A percentile compares a stretch with the other conserved stretches of the same genome.
Evolutionary conservation across 495 filamentous ascomycete species (phyloP).

Genomic region (Penicillium daleae): DNA sequence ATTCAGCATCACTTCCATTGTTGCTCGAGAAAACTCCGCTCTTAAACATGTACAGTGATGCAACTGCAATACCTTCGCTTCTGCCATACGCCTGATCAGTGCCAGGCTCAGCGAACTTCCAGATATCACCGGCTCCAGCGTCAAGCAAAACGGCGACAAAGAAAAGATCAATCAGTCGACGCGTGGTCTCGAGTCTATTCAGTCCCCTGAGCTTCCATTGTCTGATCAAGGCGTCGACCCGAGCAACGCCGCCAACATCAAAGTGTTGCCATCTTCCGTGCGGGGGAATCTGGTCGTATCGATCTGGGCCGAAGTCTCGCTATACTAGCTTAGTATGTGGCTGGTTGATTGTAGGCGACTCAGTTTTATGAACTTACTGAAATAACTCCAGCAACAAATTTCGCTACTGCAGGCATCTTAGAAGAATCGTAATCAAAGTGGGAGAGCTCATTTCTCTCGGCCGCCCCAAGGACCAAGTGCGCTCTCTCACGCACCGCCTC

Average conservation of each 20-base stretch:
- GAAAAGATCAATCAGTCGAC: slow-evolving; percentile 82
- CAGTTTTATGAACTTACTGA: slow-evolving; percentile 21
- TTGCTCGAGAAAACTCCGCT: slow-evolving; percentile 48
- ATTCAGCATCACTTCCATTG: slow-evolving; percentile 16
- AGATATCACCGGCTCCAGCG: slow-evolving; percentile 80
- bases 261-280: slow-evolving; percentile 94
- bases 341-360: not conserved
- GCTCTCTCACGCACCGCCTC: slow-evolving; percentile 43
- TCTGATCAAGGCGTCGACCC: slow-evolving; percentile 71
- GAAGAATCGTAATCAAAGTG: slow-evolving; percentile 41
- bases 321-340: not conserved
- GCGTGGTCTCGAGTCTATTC: slow-evolving; percentile 72
- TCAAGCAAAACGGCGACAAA: slow-evolving; percentile 89
- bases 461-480: slow-evolving; percentile 35
- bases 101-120: slow-evolving; percentile 60
- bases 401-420: slow-evolving; percentile 32
- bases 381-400: slow-evolving; percentile 41
- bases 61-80: slow-evolving; percentile 65
- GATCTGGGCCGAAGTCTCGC: slow-evolving; percentile 59
- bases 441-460: slow-evolving; percentile 34
- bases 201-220: slow-evolving; percentile 62
- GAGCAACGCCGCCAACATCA: slow-evolving; percentile 76
- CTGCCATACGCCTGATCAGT: slow-evolving; percentile 50
- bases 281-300: slow-evolving; percentile 59
- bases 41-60: slow-evolving; percentile 62